These are phyloP conservation scores for Batrachochytrium dendrobatidis DNA, from an alignment of 371 early-diverging fungal species.

Conservation along the genomic window DNA sequence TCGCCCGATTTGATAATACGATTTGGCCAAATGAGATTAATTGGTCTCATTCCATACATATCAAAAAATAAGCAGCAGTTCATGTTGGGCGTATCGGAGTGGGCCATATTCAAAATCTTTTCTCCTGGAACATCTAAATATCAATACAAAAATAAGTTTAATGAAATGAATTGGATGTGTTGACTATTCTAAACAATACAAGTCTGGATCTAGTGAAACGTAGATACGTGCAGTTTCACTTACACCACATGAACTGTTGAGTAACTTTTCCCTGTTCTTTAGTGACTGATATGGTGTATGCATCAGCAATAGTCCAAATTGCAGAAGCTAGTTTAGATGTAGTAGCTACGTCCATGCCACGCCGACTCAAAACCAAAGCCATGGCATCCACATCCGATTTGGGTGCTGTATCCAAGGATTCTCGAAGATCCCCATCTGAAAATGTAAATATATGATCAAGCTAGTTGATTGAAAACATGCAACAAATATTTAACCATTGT, in stretches of 20 bases:
- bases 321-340: background rate
- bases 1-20: background rate
- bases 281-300: background rate
- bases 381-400: background rate
- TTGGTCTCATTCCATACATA: background rate
- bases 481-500: no score
- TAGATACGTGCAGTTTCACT: background rate
- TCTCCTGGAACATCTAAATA: background rate
- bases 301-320: background rate
- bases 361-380: background rate
- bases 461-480: background rate
- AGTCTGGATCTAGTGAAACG: background rate
- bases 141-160: no score
- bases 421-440: background rate
- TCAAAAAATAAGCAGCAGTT: background rate
- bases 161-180: no score
- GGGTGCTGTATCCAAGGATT: background rate
- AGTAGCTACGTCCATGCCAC: background rate
- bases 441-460: background rate
- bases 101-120: background rate
- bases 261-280: background rate
- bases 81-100: background rate
- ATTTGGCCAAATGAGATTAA: background rate
- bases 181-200: no score
- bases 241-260: background rate